Evolutionary conservation across 176 grass and related monocot species (phyloP).

Genomic region (Phyllostachys edulis): DNA sequence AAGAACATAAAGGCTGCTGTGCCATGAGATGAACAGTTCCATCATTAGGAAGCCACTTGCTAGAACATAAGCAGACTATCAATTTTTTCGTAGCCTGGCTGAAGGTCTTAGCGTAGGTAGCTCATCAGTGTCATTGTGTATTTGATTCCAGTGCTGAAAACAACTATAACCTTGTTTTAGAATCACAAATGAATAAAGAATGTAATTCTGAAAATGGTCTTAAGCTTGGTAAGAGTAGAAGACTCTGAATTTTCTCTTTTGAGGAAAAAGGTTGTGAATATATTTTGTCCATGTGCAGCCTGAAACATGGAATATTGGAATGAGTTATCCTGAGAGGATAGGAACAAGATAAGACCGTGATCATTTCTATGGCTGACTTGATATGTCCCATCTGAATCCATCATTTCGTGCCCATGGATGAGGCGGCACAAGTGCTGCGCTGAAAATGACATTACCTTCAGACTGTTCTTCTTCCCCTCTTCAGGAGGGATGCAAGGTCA

Average conservation of each 20-base stretch:
- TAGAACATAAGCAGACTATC: neutral
- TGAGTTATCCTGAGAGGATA: conserved; percentile 13
- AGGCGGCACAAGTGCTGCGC: conserved; percentile 7
- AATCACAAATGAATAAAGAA: conserved; percentile 21
- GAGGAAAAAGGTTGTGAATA: neutral
- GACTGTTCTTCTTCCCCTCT: neutral
- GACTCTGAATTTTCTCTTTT: neutral
- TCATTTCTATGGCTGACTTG: neutral
- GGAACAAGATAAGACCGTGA: conserved; percentile 26
- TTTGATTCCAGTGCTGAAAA: neutral
- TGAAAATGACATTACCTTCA: conserved; percentile 31
- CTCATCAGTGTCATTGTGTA: neutral
- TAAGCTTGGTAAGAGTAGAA: neutral
- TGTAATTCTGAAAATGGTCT: neutral
- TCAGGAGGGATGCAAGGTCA: neutral
- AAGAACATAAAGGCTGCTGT: conserved; percentile 76
- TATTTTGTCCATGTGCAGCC: neutral
- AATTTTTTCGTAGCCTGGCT: neutral
- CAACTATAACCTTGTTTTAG: neutral
- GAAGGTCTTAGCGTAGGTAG: neutral
- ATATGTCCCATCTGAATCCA: neutral
- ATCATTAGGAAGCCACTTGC: neutral
- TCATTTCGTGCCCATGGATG: conserved; percentile 21
- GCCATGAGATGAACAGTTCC: conserved; percentile 38
- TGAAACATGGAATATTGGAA: conserved; percentile 25